Conservation (phyloP, 306 rosid genomes). For the Prunus padus region DNA sequence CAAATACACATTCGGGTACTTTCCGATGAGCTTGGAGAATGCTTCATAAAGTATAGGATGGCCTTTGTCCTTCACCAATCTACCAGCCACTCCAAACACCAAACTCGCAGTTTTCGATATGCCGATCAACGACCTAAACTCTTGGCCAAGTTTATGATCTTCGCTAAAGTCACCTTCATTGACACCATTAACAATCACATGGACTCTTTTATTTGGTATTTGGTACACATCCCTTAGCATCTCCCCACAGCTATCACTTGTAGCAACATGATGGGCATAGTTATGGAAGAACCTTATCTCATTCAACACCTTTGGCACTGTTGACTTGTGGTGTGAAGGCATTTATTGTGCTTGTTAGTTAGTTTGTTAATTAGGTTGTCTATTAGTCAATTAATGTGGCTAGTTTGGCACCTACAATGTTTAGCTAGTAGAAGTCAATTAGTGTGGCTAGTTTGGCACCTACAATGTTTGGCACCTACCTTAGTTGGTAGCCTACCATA, state of each 20-base stretch:
- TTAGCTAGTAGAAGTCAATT: too few species aligned
- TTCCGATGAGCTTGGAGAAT: conserved; percentile 49
- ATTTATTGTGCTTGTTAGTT: too few species aligned
- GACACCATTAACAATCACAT: conserved; percentile 88
- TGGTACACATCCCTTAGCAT: conserved; percentile 87
- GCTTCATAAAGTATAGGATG: conserved; percentile 91
- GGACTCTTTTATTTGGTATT: conserved; percentile 72
- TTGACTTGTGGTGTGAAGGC: too few species aligned
- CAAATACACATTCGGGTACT: conserved; percentile 55
- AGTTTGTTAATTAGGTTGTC: too few species aligned
- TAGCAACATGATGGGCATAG: conserved; percentile 83
- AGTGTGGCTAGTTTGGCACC: too few species aligned
- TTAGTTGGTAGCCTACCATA: too few species aligned
- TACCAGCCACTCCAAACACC: conserved; percentile 90
- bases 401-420: too few species aligned
- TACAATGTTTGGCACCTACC: too few species aligned
- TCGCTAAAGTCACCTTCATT: conserved; percentile 57
- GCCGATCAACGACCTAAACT: conserved; percentile 55
- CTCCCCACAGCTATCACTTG: conserved; percentile 92
- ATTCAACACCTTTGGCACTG: conserved; percentile 71
- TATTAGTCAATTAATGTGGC: too few species aligned
- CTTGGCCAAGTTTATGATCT: conserved; percentile 48
- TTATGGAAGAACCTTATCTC: conserved; percentile 85
- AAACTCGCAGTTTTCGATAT: conserved; percentile 64
- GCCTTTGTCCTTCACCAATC: conserved; percentile 91